A percentile compares a stretch with the other conserved stretches of the same genome.
These are phyloP conservation scores for Aspergillus egyptiacus DNA, from an alignment of 495 filamentous ascomycete genomes.

Conservation along the genomic window DNA sequence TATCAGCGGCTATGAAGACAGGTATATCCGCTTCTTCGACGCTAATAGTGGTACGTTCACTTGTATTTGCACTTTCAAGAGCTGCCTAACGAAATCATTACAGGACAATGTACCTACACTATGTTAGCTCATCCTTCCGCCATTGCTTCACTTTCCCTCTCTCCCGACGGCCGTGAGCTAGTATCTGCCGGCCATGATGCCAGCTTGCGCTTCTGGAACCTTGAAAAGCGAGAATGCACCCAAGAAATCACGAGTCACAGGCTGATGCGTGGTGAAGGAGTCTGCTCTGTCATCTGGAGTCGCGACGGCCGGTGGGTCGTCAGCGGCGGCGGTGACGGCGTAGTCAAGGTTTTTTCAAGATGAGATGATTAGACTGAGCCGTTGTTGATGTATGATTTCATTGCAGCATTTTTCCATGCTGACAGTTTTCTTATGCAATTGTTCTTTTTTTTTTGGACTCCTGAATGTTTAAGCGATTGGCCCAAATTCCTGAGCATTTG, in stretches of 20 bases:
- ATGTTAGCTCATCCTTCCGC: slow-evolving; percentile 95
- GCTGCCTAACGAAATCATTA: slow-evolving; percentile 26
- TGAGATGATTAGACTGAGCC: slow-evolving; percentile 21
- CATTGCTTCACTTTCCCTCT: slow-evolving; percentile 83
- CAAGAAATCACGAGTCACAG: slow-evolving; percentile 91
- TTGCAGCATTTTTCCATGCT: slow-evolving; percentile 16
- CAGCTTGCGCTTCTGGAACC: slow-evolving; percentile 91
- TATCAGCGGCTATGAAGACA: slow-evolving; percentile 92
- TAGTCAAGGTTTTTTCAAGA: slow-evolving; percentile 90
- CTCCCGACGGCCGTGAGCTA: slow-evolving; percentile 86
- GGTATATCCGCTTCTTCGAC: slow-evolving; percentile 93
- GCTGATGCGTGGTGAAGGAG: slow-evolving; percentile 88
- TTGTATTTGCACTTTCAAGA: neutral
- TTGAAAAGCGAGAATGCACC: slow-evolving; percentile 87
- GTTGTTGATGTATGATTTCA: slow-evolving; percentile 34
- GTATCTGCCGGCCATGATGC: slow-evolving; percentile 96
- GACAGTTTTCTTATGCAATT: slow-evolving; percentile 25
- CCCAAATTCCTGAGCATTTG: slow-evolving; percentile 40
- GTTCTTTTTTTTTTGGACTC: slow-evolving; percentile 34
- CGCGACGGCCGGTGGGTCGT: slow-evolving; percentile 92
- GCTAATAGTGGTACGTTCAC: slow-evolving; percentile 85
- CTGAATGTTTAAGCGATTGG: slow-evolving; percentile 42
- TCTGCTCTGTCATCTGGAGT: slow-evolving; percentile 90
- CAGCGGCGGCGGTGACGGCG: slow-evolving; percentile 89
- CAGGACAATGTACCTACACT: slow-evolving; percentile 97